Evolutionary conservation across 2,329 filamentous ascomycete genomes (phyloP).

Genomic region (Trichoderma arundinaceum): DNA sequence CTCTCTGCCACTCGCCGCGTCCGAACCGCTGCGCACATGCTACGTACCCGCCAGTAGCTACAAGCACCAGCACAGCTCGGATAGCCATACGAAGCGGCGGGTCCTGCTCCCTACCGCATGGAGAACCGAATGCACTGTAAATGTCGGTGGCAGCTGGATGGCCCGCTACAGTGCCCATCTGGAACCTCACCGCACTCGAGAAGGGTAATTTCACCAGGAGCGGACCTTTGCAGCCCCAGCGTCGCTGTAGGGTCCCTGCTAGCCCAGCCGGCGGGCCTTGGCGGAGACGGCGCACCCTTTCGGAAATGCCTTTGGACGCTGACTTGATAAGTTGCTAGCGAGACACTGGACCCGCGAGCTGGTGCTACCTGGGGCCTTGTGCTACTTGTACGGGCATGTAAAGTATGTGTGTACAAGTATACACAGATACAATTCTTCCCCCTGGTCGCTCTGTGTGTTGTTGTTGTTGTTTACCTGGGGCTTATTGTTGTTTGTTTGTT

Average conservation of each 20-base stretch:
- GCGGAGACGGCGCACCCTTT: slow-evolving; percentile 31
- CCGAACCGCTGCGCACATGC: not conserved
- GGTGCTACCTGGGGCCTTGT: too few species aligned
- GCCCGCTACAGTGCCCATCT: slow-evolving; percentile 21
- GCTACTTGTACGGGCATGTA: too few species aligned
- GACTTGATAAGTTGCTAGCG: slow-evolving; percentile 13
- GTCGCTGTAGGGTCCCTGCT: slow-evolving; percentile 20
- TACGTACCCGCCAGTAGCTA: too few species aligned
- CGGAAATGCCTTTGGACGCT: slow-evolving; percentile 26
- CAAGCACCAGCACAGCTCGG: not conserved
- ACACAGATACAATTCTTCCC: too few species aligned
- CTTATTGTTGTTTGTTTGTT: not conserved
- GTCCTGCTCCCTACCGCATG: slow-evolving; percentile 9
- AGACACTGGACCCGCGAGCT: slow-evolving; percentile 15
- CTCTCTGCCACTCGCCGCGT: not conserved
- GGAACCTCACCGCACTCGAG: slow-evolving; percentile 21
- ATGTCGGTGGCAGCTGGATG: slow-evolving; percentile 8
- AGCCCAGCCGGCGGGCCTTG: slow-evolving; percentile 32
- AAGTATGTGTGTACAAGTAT: too few species aligned
- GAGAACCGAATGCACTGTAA: slow-evolving; percentile 11
- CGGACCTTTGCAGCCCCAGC: slow-evolving; percentile 13
- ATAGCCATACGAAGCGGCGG: slow-evolving; percentile 16
- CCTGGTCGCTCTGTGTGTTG: not conserved
- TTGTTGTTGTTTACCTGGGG: too few species aligned
- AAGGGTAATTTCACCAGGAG: slow-evolving; percentile 22